Base-by-base conservation (phyloP, 768 basidiomycete species). In the Leccinum subgranulosum region DNA sequence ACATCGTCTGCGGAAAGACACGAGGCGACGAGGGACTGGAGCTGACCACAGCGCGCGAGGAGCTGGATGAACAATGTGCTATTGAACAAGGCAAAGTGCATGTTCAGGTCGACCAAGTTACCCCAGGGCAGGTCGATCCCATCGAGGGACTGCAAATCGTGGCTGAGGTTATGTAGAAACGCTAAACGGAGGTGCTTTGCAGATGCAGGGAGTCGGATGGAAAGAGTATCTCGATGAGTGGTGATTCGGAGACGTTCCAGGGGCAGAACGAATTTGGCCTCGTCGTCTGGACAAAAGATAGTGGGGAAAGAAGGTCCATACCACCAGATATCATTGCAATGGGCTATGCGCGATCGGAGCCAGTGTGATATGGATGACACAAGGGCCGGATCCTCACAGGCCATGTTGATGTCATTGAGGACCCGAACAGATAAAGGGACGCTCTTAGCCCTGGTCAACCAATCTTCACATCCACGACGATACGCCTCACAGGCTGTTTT, bases 301-400 rank as follows among this genome's bases (percentile, higher is more conserved):
- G 55, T 48, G 21, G 62, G 62, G 7, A 73, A 17, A 29, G 60
- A 63, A 10, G 72, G 64, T 0, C 71, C 71, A n/a, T 72, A 62
- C 70, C 68, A 72, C 70, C 72, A 72, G 19, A 72, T 57, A 49
- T 74, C 70, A 8, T 31, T 33, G 46, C 65, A 72, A 6, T 53
- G 63, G n/a, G 47, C 9, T 31, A 72, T 46, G 45, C 70, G 41
- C 2, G 58, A 68, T 6, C 53, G 62, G 14, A 72, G 63, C 70
- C 70, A 72, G 31, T 33, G 51, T 8, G 61, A 46, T 3, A 59
- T 39, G 17, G 59, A 54, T 3, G 60, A 52, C 12, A 60, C 19
- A 2, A 54, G 27, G 3, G 49, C 14, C 0, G 34, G n/a, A 23
- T 68, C 57, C 7, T 57, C 49, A n/a, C 15, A 43, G 6, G 55